These are phyloP conservation scores for Wickerhamiella brachini DNA, from an alignment of 805 yeast species.

Conservation along the genomic window DNA sequence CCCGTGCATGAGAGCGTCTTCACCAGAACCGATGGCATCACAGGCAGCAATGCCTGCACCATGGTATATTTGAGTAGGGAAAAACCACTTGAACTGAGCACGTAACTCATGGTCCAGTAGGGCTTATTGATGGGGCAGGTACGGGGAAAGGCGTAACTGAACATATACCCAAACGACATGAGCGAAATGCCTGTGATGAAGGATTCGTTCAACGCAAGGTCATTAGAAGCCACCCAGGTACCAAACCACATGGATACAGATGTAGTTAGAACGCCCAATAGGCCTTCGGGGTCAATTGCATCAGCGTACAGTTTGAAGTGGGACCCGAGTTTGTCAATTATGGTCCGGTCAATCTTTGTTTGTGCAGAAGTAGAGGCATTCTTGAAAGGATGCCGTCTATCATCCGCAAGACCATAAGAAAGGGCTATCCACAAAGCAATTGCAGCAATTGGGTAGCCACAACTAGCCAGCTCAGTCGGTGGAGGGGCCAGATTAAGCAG, in stretches of 20 bases:
- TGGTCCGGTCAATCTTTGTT: constrained; percentile 20
- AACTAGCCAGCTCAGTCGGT: constrained; percentile 6
- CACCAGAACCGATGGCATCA: constrained; percentile 16
- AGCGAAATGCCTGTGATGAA: constrained; percentile 18
- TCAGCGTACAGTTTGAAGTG: background rate
- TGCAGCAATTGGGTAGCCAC: constrained; percentile 14
- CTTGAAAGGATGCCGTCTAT: constrained; percentile 20
- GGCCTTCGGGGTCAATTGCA: constrained; percentile 27
- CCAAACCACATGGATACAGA: constrained; percentile 28
- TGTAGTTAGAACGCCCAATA: constrained; percentile 25
- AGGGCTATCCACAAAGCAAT: constrained; percentile 20
- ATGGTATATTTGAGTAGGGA: constrained; percentile 21
- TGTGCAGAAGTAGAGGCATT: constrained; percentile 22
- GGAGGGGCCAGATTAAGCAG: constrained; percentile 11
- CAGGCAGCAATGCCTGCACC: constrained; percentile 15
- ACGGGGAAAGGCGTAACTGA: constrained; percentile 21
- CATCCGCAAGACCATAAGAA: constrained; percentile 17
- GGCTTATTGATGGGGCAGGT: constrained; percentile 26
- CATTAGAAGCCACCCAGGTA: constrained; percentile 19
- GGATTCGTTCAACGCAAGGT: constrained; percentile 16
- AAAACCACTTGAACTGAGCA: constrained; percentile 23
- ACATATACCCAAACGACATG: constrained; percentile 18
- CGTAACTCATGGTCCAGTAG: constrained; percentile 27
- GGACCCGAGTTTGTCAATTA: background rate
- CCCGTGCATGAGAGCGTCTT: constrained; percentile 19